phyloP scores from a whole-genome alignment of 441 rosid species.

The Gossypium schwendimanii region DNA sequence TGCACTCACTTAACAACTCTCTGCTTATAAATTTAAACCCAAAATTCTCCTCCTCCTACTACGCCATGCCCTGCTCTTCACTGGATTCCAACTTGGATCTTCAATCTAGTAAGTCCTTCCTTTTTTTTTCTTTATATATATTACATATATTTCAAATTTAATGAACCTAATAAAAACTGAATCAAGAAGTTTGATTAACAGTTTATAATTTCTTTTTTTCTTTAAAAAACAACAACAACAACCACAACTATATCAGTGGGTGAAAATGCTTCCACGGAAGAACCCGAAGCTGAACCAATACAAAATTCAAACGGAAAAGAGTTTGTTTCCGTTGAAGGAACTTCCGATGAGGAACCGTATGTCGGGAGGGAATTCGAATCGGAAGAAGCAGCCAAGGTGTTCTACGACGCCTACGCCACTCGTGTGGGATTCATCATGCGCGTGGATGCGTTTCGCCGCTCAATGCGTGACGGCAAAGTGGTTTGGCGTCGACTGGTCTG shows the following conservation, averaged over 20 bases:
- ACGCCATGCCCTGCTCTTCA: background rate
- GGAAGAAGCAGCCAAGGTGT: conserved; percentile 57
- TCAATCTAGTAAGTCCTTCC: conserved; percentile 5
- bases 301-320: conserved; percentile 39
- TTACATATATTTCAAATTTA: too few relatives aligned
- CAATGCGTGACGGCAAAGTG: conserved; percentile 68
- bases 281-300: conserved; percentile 27
- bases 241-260: conserved; percentile 34
- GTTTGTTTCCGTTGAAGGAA: conserved; percentile 19
- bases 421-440: conserved; percentile 61
- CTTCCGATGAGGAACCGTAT: conserved; percentile 38
- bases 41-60: background rate
- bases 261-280: conserved; percentile 29
- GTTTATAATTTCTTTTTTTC: background rate
- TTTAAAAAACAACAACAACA: too few relatives aligned
- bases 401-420: conserved; percentile 58
- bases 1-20: too few relatives aligned
- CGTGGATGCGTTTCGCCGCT: conserved; percentile 64
- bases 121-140: background rate
- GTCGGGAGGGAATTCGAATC: conserved; percentile 72
- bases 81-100: conserved; percentile 6
- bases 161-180: background rate
- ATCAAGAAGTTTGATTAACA: background rate
- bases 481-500: conserved; percentile 78
- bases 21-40: background rate